phyloP scores from a whole-genome alignment of 805 yeast species.

The Starmerella stellata region DNA sequence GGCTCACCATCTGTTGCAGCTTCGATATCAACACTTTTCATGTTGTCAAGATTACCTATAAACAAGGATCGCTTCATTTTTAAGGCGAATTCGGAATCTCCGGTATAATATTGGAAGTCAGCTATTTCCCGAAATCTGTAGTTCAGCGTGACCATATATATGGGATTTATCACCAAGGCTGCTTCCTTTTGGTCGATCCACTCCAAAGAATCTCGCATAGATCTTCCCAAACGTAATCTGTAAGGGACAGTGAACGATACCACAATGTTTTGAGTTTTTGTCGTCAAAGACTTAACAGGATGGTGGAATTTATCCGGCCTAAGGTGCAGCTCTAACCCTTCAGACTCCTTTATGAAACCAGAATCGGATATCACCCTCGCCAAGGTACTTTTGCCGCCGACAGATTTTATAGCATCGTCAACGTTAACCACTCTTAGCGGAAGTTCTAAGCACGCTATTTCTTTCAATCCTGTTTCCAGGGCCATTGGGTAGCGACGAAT shows the following conservation, averaged over 20 bases:
- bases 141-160: conserved; percentile 48
- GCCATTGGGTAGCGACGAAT: too few species aligned
- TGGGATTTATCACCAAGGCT: conserved; percentile 39
- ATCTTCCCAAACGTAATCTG: not conserved
- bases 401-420: conserved; percentile 28
- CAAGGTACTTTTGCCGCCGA: conserved; percentile 33
- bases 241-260: conserved; percentile 22
- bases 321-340: conserved; percentile 23
- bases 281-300: conserved; percentile 28
- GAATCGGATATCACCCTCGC: conserved; percentile 14
- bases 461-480: too few species aligned
- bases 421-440: conserved; percentile 47
- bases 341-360: conserved; percentile 20
- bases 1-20: not conserved
- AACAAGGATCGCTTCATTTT: conserved; percentile 28
- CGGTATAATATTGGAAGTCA: conserved; percentile 63
- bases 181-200: too few species aligned
- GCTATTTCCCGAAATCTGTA: conserved; percentile 70
- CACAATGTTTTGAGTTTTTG: conserved; percentile 20
- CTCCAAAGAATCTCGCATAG: not conserved
- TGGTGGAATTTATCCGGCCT: conserved; percentile 29
- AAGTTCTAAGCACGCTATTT: conserved; percentile 35
- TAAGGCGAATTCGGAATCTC: conserved; percentile 34
- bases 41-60: conserved; percentile 26
- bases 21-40: conserved; percentile 20